These are phyloP conservation scores for Theobroma grandiflorum DNA, from an alignment of 441 rosid genomes.

Conservation along the genomic window DNA sequence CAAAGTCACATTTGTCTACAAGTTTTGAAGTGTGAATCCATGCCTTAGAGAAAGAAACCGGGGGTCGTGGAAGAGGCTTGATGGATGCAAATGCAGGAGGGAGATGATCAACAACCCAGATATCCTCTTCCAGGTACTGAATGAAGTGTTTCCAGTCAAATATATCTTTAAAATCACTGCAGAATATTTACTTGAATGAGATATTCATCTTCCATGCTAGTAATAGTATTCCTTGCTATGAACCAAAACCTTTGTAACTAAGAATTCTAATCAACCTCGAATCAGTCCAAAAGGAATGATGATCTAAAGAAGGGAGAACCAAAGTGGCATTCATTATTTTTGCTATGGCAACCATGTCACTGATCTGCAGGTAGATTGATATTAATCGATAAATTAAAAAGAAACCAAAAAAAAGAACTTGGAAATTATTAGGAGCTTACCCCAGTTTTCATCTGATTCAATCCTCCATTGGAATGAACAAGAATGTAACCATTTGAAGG, in stretches of 20 bases:
- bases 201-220: background rate
- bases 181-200: background rate
- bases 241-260: background rate
- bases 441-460: constrained; percentile 66
- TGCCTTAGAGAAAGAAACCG: constrained; percentile 76
- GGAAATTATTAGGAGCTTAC: constrained; percentile 21
- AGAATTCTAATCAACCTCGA: constrained; percentile 49
- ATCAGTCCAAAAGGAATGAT: constrained; percentile 79
- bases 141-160: constrained; percentile 71
- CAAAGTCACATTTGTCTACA: background rate
- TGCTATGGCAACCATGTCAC: constrained; percentile 75
- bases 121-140: constrained; percentile 54
- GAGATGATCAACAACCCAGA: constrained; percentile 56
- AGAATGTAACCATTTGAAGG: constrained; percentile 46
- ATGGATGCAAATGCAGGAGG: constrained; percentile 45
- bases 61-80: constrained; percentile 51
- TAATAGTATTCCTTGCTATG: background rate
- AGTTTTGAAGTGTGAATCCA: background rate
- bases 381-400: background rate
- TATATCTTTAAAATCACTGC: constrained; percentile 69
- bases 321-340: constrained; percentile 73
- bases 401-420: background rate
- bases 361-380: constrained; percentile 47
- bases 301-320: constrained; percentile 73
- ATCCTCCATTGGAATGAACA: constrained; percentile 60